Conservation (phyloP, 192 early-diverging fungal genomes). For the Backusella australiensis region DNA sequence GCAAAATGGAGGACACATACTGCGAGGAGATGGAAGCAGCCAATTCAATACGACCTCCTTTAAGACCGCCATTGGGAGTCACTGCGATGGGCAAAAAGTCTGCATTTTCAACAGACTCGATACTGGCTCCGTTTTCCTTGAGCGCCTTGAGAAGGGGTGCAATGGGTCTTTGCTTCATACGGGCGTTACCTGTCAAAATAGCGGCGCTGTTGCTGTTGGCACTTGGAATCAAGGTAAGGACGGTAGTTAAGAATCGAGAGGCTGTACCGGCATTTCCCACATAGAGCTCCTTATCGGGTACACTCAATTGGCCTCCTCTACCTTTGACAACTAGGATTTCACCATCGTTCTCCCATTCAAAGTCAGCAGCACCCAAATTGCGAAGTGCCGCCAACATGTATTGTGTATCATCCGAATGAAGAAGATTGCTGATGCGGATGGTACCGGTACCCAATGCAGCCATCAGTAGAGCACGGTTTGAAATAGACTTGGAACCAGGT, state of each 20-base stretch:
- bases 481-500: conserved; percentile 96
- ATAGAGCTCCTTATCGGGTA: conserved; percentile 80
- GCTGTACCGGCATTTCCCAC: conserved; percentile 98
- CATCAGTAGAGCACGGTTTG: conserved; percentile 91
- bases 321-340: conserved; percentile 85
- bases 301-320: conserved; percentile 70
- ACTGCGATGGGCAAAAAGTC: conserved; percentile 89
- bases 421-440: conserved; percentile 78
- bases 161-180: conserved; percentile 97
- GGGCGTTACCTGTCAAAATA: conserved; percentile 90
- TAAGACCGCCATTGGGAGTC: conserved; percentile 68
- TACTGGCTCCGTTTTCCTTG: conserved; percentile 70
- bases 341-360: conserved; percentile 92
- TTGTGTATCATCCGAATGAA: conserved; percentile 98
- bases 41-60: conserved; percentile 85
- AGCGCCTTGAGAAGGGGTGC: conserved; percentile 87
- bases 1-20: conserved; percentile 95
- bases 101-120: conserved; percentile 74
- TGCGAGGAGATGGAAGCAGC: conserved; percentile 95
- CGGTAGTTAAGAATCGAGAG: conserved; percentile 89
- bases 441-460: conserved; percentile 84
- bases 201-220: conserved; percentile 37
- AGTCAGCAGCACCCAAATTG: conserved; percentile 80
- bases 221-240: conserved; percentile 71
- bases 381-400: conserved; percentile 92